Conservation (phyloP, 331 rosid genomes). For the Acacia pycnantha region DNA sequence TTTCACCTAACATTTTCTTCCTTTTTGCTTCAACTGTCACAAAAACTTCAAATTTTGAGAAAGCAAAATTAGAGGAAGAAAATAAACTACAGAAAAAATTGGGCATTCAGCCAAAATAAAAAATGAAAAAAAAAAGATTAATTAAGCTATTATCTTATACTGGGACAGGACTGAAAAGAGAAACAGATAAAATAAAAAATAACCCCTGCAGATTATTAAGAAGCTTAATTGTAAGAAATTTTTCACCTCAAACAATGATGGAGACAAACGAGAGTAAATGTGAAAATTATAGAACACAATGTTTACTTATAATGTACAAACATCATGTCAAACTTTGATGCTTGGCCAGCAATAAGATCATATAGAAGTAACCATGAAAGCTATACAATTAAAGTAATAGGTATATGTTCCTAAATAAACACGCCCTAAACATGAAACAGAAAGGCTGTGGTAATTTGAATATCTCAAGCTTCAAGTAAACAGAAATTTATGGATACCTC, state of each 20-base stretch:
- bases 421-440: conserved; percentile 30
- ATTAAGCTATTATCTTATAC: too few relatives aligned
- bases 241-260: too few relatives aligned
- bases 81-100: too few relatives aligned
- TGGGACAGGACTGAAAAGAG: too few relatives aligned
- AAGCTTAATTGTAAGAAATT: too few relatives aligned
- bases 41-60: not conserved
- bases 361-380: conserved; percentile 32
- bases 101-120: too few relatives aligned
- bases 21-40: not conserved
- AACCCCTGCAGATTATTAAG: too few relatives aligned
- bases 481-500: not conserved
- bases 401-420: conserved; percentile 45
- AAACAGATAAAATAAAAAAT: too few relatives aligned
- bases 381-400: conserved; percentile 44
- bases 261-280: not conserved
- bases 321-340: conserved; percentile 19
- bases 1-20: not conserved
- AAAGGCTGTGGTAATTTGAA: not conserved
- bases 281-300: not conserved
- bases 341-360: conserved; percentile 25
- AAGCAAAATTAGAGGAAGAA: too few relatives aligned
- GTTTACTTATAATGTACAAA: not conserved
- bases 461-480: not conserved
- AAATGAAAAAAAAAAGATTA: too few relatives aligned